These are phyloP conservation scores for Luvunga scandens DNA, from an alignment of 345 rosid genomes.

Conservation along the genomic window DNA sequence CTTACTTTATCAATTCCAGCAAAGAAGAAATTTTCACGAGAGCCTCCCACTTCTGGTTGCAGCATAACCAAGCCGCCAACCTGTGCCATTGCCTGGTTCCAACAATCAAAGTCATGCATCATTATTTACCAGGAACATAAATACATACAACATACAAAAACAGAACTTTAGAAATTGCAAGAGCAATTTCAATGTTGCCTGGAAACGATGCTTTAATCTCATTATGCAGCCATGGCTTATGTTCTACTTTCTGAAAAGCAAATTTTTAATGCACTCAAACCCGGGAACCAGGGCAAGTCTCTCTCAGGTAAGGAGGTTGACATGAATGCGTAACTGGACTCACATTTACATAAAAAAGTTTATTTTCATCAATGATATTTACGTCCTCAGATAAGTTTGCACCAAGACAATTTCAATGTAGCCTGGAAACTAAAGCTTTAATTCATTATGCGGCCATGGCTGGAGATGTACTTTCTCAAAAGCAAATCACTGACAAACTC, in stretches of 20 bases:
- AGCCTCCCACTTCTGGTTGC: constrained; percentile 94
- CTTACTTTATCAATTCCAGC: constrained; percentile 92
- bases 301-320: too few relatives aligned
- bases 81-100: constrained; percentile 89
- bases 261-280: too few relatives aligned
- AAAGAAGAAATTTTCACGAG: constrained; percentile 76
- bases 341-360: too few relatives aligned
- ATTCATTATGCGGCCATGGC: neutral
- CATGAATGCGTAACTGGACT: too few relatives aligned
- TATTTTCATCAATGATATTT: too few relatives aligned
- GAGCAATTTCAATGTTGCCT: neutral
- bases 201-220: neutral
- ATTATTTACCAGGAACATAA: neutral
- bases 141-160: neutral
- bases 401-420: neutral
- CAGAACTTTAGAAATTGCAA: neutral
- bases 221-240: neutral
- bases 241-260: neutral
- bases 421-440: neutral
- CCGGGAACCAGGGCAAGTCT: too few relatives aligned
- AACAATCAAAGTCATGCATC: constrained; percentile 9
- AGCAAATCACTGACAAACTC: neutral
- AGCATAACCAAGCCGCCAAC: constrained; percentile 92
- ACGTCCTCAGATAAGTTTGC: neutral
- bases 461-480: neutral